These are phyloP conservation scores for Plicaturopsis crispa DNA, from an alignment of 768 basidiomycete genomes.

Conservation along the genomic window DNA sequence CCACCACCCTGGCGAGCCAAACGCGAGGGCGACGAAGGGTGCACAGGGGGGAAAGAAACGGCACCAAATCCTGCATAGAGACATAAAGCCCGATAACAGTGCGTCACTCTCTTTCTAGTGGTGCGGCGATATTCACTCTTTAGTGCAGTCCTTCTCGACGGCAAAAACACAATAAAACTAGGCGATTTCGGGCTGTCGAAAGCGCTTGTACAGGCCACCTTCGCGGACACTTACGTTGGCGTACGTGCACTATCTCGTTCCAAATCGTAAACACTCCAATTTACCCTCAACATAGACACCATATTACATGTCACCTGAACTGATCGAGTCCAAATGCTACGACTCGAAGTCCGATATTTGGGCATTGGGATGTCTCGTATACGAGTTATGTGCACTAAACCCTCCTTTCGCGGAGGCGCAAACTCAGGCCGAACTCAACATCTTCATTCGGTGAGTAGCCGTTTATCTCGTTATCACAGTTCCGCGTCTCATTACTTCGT, in stretches of 20 bases:
- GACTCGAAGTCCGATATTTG: constrained; percentile 98
- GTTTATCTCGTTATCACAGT: not conserved
- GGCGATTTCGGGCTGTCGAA: constrained; percentile 97
- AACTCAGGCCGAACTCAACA: constrained; percentile 80
- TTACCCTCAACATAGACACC: constrained; percentile 59
- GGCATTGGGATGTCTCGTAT: constrained; percentile 95
- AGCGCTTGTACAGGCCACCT: constrained; percentile 81
- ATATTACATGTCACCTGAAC: constrained; percentile 98
- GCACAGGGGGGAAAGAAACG: constrained; percentile 44
- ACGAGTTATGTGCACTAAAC: constrained; percentile 89
- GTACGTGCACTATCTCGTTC: too few relatives aligned
- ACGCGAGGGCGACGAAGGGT: constrained; percentile 26
- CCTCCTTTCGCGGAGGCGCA: constrained; percentile 92
- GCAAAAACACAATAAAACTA: constrained; percentile 77
- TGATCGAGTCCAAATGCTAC: constrained; percentile 95
- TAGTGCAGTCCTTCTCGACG: constrained; percentile 78
- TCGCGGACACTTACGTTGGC: constrained; percentile 96
- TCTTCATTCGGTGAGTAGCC: constrained; percentile 58
- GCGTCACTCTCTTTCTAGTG: constrained; percentile 14
- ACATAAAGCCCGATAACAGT: constrained; percentile 98
- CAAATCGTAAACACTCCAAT: not conserved
- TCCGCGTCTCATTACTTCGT: not conserved
- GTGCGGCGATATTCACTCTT: not conserved
- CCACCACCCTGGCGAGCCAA: constrained; percentile 68
- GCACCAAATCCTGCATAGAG: constrained; percentile 83